These are phyloP conservation scores for Podosphaera aphanis DNA, from an alignment of 2,329 filamentous ascomycete genomes.

Conservation along the genomic window DNA sequence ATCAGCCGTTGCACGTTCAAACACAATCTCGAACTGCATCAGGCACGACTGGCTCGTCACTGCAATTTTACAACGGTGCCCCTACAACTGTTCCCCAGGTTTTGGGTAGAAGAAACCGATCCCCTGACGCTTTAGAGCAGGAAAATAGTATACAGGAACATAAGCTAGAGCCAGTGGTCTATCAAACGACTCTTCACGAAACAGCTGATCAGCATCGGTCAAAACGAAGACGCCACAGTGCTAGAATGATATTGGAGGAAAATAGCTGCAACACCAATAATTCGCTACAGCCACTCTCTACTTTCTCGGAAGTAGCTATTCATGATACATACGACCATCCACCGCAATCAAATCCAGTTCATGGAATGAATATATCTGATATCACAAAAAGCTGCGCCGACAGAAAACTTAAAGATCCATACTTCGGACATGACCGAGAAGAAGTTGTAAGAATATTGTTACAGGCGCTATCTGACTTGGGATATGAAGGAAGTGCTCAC, in stretches of 20 bases:
- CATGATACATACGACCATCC: slow-evolving; percentile 24
- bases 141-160: slow-evolving; percentile 12
- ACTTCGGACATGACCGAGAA: slow-evolving; percentile 72
- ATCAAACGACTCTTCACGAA: slow-evolving; percentile 1
- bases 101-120: slow-evolving; percentile 32
- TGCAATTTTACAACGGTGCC: not conserved
- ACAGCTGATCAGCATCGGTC: slow-evolving; percentile 21
- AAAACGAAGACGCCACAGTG: slow-evolving; percentile 31
- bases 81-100: slow-evolving; percentile 16
- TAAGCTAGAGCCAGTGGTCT: slow-evolving; percentile 8
- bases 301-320: slow-evolving; percentile 26
- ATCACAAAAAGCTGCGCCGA: slow-evolving; percentile 12
- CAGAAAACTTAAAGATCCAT: slow-evolving; percentile 20
- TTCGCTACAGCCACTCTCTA: slow-evolving; percentile 27
- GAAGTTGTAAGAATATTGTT: slow-evolving; percentile 85
- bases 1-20: slow-evolving; percentile 7
- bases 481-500: slow-evolving; percentile 56
- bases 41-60: not conserved
- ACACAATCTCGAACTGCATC: slow-evolving; percentile 2
- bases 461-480: slow-evolving; percentile 72
- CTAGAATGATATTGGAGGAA: slow-evolving; percentile 40
- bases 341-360: slow-evolving; percentile 18
- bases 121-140: slow-evolving; percentile 19
- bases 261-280: slow-evolving; percentile 31
- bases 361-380: slow-evolving; percentile 34